Evolutionary conservation across 495 filamentous ascomycete species (phyloP), one percentile per base, ranked within the genome.

Genomic region (Talaromyces wortmannii): DNA sequence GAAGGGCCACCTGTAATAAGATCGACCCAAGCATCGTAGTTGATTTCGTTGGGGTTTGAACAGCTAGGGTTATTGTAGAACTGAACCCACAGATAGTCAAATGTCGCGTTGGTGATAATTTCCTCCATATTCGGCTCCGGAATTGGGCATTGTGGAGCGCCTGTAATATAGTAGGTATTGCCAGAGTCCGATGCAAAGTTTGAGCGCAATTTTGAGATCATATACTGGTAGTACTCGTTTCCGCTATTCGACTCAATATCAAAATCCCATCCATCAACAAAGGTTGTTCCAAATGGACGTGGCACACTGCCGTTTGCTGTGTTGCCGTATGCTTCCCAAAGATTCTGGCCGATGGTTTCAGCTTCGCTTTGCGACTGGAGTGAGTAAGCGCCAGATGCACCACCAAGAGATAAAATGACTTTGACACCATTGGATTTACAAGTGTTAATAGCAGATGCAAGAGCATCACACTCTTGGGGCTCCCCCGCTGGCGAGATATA

Each of bases 261-360:
- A 42, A 83, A 70, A 57, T 86, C 83, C 67, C 83, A 85, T 18
- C 83, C 83, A 58, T 86, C 80, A 52, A 85, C 59, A 8, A 70
- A 68, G 0, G 75, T 70, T 5, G 64, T 50, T 13, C 82, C 83
- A 53, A 85, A 82, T 0, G 82, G 83, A 7, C 76, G 67, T 0
- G 72, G 57, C 3, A 61, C 62, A 6, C 63, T 53, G 29, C 53
- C 56, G 12, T 67, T 61, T 12, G 59, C 64, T 0, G 73, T 74
- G 18, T 63, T 72, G 40, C 78, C 78, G 29, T 81, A 83, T 4
- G 80, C 69, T 16, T 78, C 63, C 78, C 80, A 83, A 1, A 84
- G 70, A 32, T 74, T 74, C 42, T 63, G 59, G 13, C 77, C 81
- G 43, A 81, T 73, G 4, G 63, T 54, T 40, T 68, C 64, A 10